phyloP scores from a whole-genome alignment of 331 rosid species.

The Quercus phellos region DNA sequence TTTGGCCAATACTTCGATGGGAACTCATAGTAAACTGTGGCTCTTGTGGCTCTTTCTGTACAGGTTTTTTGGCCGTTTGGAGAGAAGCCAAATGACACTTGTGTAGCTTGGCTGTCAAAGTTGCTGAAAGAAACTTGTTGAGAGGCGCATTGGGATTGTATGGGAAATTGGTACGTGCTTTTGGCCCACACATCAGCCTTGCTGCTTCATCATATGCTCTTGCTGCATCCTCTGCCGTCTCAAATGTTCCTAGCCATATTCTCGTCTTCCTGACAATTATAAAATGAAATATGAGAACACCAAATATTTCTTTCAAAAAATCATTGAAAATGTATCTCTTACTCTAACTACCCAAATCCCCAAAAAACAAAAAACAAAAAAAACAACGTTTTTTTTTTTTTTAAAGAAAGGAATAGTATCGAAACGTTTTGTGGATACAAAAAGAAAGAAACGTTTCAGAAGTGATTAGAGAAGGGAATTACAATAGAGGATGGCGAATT shows the following conservation, averaged over 20 bases:
- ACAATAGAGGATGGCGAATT: slow-evolving; percentile 80
- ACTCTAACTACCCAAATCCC: background rate
- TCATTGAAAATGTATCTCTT: background rate
- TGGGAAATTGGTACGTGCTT: slow-evolving; percentile 74
- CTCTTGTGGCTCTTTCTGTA: slow-evolving; percentile 26
- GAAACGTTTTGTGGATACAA: background rate
- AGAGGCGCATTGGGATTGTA: slow-evolving; percentile 51
- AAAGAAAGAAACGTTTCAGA: background rate
- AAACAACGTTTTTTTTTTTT: background rate
- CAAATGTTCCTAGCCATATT: slow-evolving; percentile 89
- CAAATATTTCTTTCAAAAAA: background rate
- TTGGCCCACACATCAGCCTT: slow-evolving; percentile 75
- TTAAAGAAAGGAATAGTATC: background rate
- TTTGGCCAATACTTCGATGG: slow-evolving; percentile 16
- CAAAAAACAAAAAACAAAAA: background rate
- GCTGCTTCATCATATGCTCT: slow-evolving; percentile 95
- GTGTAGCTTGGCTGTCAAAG: slow-evolving; percentile 68
- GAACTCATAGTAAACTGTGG: background rate
- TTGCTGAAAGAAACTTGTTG: slow-evolving; percentile 63
- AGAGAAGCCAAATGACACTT: slow-evolving; percentile 79
- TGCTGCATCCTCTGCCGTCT: slow-evolving; percentile 92
- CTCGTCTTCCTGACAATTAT: slow-evolving; percentile 56
- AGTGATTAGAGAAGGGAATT: slow-evolving; percentile 17
- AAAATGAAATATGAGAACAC: background rate
- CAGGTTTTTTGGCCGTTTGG: slow-evolving; percentile 48